These are phyloP conservation scores for Candida andamanensis DNA, from an alignment of 805 yeast genomes.

Conservation along the genomic window DNA sequence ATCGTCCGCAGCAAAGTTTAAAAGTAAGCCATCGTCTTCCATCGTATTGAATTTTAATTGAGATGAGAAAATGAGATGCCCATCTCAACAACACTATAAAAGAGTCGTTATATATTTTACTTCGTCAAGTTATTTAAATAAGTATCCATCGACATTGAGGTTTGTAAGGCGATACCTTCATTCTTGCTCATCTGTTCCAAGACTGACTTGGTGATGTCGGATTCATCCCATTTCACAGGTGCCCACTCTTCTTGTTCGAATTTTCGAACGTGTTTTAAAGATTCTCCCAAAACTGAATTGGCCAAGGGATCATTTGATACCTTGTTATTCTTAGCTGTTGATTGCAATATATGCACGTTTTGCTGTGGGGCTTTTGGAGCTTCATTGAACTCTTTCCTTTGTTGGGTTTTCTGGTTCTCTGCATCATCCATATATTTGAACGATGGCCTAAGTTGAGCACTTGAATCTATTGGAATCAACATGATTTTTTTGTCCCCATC, in stretches of 20 bases:
- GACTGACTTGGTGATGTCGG: too few relatives aligned
- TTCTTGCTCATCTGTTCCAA: too few relatives aligned
- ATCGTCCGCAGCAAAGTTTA: conserved; percentile 60
- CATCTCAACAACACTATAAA: background rate
- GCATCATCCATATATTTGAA: conserved; percentile 72
- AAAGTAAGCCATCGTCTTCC: conserved; percentile 65
- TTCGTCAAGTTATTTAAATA: too few relatives aligned
- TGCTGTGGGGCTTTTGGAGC: conserved; percentile 16
- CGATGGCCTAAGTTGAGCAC: conserved; percentile 76
- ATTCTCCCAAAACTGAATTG: conserved; percentile 29
- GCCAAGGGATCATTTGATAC: conserved; percentile 11
- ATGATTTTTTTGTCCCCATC: conserved; percentile 40
- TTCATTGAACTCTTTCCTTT: conserved; percentile 27
- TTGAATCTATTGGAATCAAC: conserved; percentile 58
- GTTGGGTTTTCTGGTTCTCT: conserved; percentile 41
- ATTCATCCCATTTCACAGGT: conserved; percentile 26
- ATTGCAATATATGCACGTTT: conserved; percentile 37
- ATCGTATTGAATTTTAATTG: conserved; percentile 2
- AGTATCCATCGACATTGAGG: too few relatives aligned
- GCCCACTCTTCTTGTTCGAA: conserved; percentile 41
- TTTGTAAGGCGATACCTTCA: too few relatives aligned
- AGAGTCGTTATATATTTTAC: background rate
- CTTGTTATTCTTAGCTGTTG: conserved; percentile 28
- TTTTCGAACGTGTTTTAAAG: conserved; percentile 33
- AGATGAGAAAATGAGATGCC: background rate